Base-by-base conservation (phyloP, 2,329 filamentous ascomycete genomes). In the Ophiosphaerella korrae region DNA sequence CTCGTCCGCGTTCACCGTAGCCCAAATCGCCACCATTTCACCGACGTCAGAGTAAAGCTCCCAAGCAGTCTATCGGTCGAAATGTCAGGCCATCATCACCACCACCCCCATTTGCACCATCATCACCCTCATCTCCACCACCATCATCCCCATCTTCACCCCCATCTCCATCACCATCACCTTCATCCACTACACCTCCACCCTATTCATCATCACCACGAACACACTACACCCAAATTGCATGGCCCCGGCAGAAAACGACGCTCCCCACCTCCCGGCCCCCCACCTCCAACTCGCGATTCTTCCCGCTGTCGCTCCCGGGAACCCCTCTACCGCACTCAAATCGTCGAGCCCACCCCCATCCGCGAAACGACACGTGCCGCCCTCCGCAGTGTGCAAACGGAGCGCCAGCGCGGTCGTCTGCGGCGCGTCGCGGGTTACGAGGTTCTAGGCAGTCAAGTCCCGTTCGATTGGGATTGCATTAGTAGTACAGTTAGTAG, bases 391-490 rank as follows among this genome's bases (percentile, higher is more conserved):
- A 54, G 52, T 16, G 50, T 52, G 35, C 55, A 54, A 6, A 48
- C 56, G 11, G 55, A 57, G 24, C 39, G 55, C 7, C 52, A 54
- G 7, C 45, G 62, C 24, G 55, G 54, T 2, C 46, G 61, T 1
- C 36, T 68, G 38, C 49, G 67, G 21, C 49, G 66, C 33, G 67
- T 72, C 13, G 65, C 67, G 8, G 69, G 67, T 1, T 72, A 70
- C 33, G 64, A 72, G 21, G 62, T 71, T 1, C 29, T 69, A n/a
- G 63, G 68, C 1, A 52, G 42, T 24, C 57, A 66, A 31, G 63
- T 69, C 3, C 69, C 69, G 7, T 72, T 68, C 66, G 60, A 64
- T 46, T 72, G 69, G 69, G 69, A 72, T 23, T 71, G 68, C 29
- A 55, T 72, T 11, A 70, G 67, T 44, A 71, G 66, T 45, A 60